Percentiles rank a stretch among this genome's conserved stretches.
Conservation (phyloP, 495 filamentous ascomycete genomes). For the Tricharina praecox region DNA sequence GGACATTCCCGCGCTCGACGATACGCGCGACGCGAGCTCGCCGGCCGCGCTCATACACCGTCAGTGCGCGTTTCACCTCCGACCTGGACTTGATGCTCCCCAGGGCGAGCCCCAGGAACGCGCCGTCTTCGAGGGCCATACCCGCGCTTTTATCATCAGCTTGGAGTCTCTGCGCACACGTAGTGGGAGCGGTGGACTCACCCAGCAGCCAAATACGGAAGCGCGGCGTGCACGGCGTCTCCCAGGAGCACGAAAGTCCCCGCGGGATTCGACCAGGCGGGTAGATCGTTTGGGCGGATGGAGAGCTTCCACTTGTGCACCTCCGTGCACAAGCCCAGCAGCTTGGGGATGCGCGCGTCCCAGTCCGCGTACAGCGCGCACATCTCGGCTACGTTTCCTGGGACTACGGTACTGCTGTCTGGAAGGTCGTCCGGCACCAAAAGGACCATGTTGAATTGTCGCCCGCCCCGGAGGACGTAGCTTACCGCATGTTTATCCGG, state of each 20-base stretch:
- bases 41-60: conserved; percentile 35
- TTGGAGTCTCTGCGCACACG: too few relatives aligned
- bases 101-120: conserved; percentile 34
- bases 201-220: conserved; percentile 39
- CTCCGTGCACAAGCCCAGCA: conserved; percentile 35
- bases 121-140: conserved; percentile 38
- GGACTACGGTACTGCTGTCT: conserved; percentile 32
- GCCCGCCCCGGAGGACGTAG: conserved; percentile 44
- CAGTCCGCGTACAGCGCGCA: conserved; percentile 40
- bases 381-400: conserved; percentile 52
- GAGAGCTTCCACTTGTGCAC: conserved; percentile 54
- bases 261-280: conserved; percentile 40
- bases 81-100: conserved; percentile 28
- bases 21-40: conserved; percentile 36
- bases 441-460: conserved; percentile 51
- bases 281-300: conserved; percentile 36
- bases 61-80: conserved; percentile 31
- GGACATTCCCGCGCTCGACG: conserved; percentile 35
- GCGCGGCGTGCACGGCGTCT: conserved; percentile 53
- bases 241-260: conserved; percentile 45
- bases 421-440: conserved; percentile 54
- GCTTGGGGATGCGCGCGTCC: conserved; percentile 38
- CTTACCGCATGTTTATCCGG: conserved; percentile 29
- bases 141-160: conserved; percentile 39
- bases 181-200: neutral